Evolutionary conservation across 148 eudicot species (phyloP).

Genomic region (Dysphania ambrosioides): DNA sequence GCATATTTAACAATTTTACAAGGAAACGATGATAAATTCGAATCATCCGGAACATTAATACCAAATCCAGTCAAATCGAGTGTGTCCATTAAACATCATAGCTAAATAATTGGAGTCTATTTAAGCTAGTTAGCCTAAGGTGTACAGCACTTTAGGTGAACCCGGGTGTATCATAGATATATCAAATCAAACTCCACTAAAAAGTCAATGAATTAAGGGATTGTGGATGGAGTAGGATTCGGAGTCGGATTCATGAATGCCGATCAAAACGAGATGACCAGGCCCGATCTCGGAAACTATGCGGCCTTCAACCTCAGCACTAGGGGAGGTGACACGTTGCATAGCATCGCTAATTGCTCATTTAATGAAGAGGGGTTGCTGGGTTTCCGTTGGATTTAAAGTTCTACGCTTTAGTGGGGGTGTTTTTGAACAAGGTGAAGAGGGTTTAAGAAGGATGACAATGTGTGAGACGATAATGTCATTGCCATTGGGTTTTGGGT

Average conservation of each 20-base stretch:
- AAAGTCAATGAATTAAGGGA: too few relatives aligned
- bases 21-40: too few relatives aligned
- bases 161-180: neutral
- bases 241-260: slow-evolving; percentile 68
- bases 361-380: neutral
- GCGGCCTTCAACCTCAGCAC: slow-evolving; percentile 88
- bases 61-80: too few relatives aligned
- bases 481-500: neutral
- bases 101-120: too few relatives aligned
- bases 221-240: slow-evolving; percentile 74
- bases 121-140: too few relatives aligned
- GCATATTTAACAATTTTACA: too few relatives aligned
- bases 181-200: too few relatives aligned
- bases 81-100: too few relatives aligned
- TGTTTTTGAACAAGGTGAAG: neutral
- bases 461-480: slow-evolving; percentile 5
- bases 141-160: too few relatives aligned
- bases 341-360: slow-evolving; percentile 77
- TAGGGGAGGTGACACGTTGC: slow-evolving; percentile 84
- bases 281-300: slow-evolving; percentile 80
- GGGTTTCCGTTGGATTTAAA: slow-evolving; percentile 3
- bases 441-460: slow-evolving; percentile 12
- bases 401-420: neutral
- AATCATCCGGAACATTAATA: too few relatives aligned
- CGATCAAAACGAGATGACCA: slow-evolving; percentile 76